phyloP scores from a whole-genome alignment of 805 yeast species.

The Candida boidinii region DNA sequence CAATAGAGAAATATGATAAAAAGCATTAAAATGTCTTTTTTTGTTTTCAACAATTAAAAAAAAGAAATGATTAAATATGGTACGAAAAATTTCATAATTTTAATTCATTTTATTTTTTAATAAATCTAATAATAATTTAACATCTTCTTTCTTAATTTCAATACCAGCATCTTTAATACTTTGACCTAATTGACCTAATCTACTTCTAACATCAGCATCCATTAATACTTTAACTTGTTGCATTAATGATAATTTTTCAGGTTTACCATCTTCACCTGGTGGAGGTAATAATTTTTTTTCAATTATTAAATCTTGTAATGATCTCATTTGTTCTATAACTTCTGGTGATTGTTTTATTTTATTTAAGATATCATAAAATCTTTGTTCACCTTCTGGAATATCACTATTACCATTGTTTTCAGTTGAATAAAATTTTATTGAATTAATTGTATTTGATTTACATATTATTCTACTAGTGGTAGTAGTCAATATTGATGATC shows the following conservation, averaged over 20 bases:
- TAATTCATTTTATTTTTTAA: constrained; percentile 14
- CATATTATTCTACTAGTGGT: no score
- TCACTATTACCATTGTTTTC: no score
- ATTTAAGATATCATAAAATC: constrained; percentile 11
- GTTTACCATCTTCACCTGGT: constrained; percentile 4
- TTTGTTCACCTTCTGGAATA: constrained; percentile 4
- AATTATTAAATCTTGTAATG: constrained; percentile 20
- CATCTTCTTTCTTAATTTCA: constrained; percentile 17
- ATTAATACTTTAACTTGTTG: constrained; percentile 20
- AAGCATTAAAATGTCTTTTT: no score
- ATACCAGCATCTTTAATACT: constrained; percentile 15
- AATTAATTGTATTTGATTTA: no score
- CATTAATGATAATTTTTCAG: constrained; percentile 10
- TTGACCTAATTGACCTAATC: constrained; percentile 14
- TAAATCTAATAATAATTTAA: constrained; percentile 14
- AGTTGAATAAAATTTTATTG: constrained; percentile 5
- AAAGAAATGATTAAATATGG: no score
- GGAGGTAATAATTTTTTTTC: constrained; percentile 13
- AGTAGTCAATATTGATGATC: no score
- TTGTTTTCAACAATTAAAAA: no score
- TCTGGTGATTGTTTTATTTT: constrained; percentile 24
- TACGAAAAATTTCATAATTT: no score
- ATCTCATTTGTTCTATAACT: constrained; percentile 25
- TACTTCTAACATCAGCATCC: constrained; percentile 18
- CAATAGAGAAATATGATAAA: no score